A percentile compares a stretch with the other conserved stretches of the same genome.
Conservation (phyloP, 495 filamentous ascomycete genomes). For the Penicillium soppii region DNA sequence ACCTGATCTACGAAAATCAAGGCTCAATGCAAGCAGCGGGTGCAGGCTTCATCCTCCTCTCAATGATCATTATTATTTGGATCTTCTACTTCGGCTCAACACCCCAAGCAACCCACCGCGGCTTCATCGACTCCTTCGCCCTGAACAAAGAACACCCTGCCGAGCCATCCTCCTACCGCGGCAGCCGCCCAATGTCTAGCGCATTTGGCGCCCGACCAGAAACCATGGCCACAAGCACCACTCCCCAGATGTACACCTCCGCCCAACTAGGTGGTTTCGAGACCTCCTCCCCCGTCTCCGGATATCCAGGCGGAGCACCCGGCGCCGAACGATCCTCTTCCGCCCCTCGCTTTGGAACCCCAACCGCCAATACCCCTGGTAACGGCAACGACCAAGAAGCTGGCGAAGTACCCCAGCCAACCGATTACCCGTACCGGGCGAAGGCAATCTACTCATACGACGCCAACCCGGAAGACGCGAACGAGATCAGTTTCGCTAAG, state of each 20-base stretch:
- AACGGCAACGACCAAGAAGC: constrained; percentile 21
- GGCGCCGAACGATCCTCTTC: constrained; percentile 60
- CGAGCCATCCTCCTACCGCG: constrained; percentile 60
- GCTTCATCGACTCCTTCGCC: constrained; percentile 94
- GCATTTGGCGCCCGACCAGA: constrained; percentile 65
- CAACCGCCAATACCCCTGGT: constrained; percentile 19
- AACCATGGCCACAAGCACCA: constrained; percentile 71
- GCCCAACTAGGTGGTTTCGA: constrained; percentile 94
- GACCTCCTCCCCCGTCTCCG: constrained; percentile 88
- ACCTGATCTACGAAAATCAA: constrained; percentile 67
- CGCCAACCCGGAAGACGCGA: constrained; percentile 95
- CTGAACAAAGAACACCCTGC: constrained; percentile 76
- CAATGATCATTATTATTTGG: constrained; percentile 95
- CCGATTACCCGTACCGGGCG: constrained; percentile 94
- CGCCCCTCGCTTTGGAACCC: constrained; percentile 54
- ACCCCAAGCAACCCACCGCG: constrained; percentile 81
- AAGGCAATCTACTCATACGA: constrained; percentile 99
- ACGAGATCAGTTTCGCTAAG: constrained; percentile 96
- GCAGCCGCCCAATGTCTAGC: constrained; percentile 50
- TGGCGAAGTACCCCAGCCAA: constrained; percentile 72
- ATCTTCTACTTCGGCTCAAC: constrained; percentile 98
- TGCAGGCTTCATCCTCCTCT: constrained; percentile 92
- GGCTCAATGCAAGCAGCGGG: constrained; percentile 80
- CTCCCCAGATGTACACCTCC: constrained; percentile 96
- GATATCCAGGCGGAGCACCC: constrained; percentile 62